Base-by-base conservation (phyloP, 2,329 filamentous ascomycete genomes). In the Stemphylium lycopersici region DNA sequence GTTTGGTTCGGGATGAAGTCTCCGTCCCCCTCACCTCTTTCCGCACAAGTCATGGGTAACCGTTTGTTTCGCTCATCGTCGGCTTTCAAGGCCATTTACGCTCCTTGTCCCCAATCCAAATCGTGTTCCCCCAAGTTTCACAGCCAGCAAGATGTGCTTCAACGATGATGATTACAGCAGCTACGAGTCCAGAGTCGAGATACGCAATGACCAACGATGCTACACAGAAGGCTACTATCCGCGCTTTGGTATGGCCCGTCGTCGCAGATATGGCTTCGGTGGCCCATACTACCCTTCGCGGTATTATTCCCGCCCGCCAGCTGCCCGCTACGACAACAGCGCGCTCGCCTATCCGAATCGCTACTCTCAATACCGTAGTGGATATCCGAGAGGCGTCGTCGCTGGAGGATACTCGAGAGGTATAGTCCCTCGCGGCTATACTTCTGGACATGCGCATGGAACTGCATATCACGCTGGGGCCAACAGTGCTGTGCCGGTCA, bases 251-350 rank as follows among this genome's bases (percentile, higher is more conserved):
- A 61, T 61, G 54, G 42, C 58, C 36, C 58, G 58, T 52, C 68
- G 58, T 16, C 64, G 64, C 29, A 59, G 55, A 18, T 56, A 62
- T 41, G 69, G 62, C 10, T 32, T 62, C 7, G 58, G 64, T 18
- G 60, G 61, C 29, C 48, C 64, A 3, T 71, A 71, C 58, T 71
- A 70, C 45, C 69, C 69, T 13, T 50, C 62, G 3, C 56, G 56
- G 16, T 71, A 71, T 59, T 71, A 70, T 43, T 12, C 39, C 46
- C 56, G 58, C 8, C 52, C 58, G 15, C 69, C 63, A 18, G 15
- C 22, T 34, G 55, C 46, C 31, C 55, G 50, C 34, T 59, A 59
- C 29, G 45, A 50, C 13, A 42, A 44, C 20, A 39, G 37, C 24
- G 49, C 36, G 20, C 13, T 54, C n/a, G 38, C 26, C 3, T 32